Evolutionary conservation across 192 early-diverging fungal genomes (phyloP).

Genomic region (Diversispora eburnea): DNA sequence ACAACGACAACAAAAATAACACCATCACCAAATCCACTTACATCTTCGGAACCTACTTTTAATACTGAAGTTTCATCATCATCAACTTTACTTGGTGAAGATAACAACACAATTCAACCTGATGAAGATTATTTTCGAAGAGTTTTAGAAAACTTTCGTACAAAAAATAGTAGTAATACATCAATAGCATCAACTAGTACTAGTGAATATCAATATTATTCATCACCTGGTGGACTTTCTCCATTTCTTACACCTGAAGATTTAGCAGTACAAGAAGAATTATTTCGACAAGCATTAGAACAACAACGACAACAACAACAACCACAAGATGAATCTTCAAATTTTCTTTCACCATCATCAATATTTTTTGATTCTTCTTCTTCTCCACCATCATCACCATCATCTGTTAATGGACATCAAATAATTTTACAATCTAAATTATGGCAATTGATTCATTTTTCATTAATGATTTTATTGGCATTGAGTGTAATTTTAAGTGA

Average conservation of each 20-base stretch:
- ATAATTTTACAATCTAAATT: slow-evolving; percentile 38
- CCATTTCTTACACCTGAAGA: not conserved
- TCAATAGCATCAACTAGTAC: slow-evolving; percentile 20
- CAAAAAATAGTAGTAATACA: slow-evolving; percentile 16
- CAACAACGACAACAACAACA: slow-evolving; percentile 8
- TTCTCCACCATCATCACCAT: not conserved
- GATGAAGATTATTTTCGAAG: slow-evolving; percentile 12
- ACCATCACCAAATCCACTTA: not conserved
- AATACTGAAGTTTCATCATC: not conserved
- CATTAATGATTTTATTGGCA: slow-evolving; percentile 41
- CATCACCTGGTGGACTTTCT: not conserved
- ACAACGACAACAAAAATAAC: not conserved
- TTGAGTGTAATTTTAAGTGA: slow-evolving; percentile 40
- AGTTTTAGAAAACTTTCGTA: slow-evolving; percentile 11
- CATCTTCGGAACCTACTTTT: not conserved
- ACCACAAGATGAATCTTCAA: not conserved
- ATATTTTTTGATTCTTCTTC: not conserved
- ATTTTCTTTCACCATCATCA: not conserved
- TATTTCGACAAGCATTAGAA: not conserved
- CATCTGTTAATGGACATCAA: slow-evolving; percentile 17
- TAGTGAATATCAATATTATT: not conserved
- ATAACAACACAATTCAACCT: not conserved
- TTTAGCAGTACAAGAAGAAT: not conserved
- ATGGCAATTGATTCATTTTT: slow-evolving; percentile 53
- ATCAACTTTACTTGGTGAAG: not conserved